These are phyloP conservation scores for Fusarium temperatum DNA, from an alignment of 2,329 filamentous ascomycete genomes.

Conservation along the genomic window DNA sequence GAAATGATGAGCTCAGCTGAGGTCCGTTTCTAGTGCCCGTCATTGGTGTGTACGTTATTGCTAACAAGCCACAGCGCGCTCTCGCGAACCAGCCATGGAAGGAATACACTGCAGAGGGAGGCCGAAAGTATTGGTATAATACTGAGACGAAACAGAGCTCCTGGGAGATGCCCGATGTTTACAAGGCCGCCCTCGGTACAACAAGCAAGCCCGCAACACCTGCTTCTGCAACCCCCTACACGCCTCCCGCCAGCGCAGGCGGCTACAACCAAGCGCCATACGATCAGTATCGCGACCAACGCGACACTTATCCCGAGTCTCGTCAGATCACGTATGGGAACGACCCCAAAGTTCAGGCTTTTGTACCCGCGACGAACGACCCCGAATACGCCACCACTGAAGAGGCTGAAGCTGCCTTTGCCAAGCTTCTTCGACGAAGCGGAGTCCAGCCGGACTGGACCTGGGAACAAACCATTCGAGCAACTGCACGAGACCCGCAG, in stretches of 20 bases:
- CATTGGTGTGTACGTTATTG: neutral
- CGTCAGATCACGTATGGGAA: slow-evolving; percentile 67
- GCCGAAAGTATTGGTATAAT: slow-evolving; percentile 95
- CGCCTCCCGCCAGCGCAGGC: slow-evolving; percentile 45
- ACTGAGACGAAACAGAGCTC: slow-evolving; percentile 90
- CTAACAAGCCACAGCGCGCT: slow-evolving; percentile 64
- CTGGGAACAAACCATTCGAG: slow-evolving; percentile 89
- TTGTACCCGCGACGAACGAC: slow-evolving; percentile 72
- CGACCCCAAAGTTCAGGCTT: slow-evolving; percentile 65
- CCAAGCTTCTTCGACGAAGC: slow-evolving; percentile 85
- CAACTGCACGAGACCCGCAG: slow-evolving; percentile 88
- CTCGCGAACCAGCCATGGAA: slow-evolving; percentile 89
- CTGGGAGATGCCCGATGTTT: slow-evolving; percentile 91
- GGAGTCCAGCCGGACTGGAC: slow-evolving; percentile 91
- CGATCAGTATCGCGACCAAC: slow-evolving; percentile 52
- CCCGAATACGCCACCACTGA: slow-evolving; percentile 82
- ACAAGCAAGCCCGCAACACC: slow-evolving; percentile 56
- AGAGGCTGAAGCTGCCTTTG: slow-evolving; percentile 92
- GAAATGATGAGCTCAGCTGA: slow-evolving; percentile 87
- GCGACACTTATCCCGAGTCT: slow-evolving; percentile 59
- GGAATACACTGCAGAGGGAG: slow-evolving; percentile 86
- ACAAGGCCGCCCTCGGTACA: slow-evolving; percentile 77
- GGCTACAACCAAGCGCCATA: slow-evolving; percentile 46
- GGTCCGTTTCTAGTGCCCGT: slow-evolving; percentile 58
- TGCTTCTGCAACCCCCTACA: slow-evolving; percentile 53